Percentiles rank a stretch among this genome's conserved stretches.
Evolutionary conservation across 306 rosid genomes (phyloP).

Genomic region (Glycine soja): DNA sequence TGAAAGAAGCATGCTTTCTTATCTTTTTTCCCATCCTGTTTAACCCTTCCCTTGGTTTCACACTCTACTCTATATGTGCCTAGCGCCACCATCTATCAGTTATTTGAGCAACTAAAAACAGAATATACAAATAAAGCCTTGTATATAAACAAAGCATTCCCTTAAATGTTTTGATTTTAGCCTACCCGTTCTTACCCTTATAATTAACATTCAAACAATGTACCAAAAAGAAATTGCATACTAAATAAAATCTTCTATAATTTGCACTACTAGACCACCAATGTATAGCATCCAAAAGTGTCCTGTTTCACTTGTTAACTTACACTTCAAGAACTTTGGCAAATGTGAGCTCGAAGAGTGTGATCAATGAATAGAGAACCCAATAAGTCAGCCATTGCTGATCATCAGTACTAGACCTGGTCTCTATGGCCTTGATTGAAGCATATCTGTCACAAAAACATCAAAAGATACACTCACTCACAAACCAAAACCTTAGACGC

Average conservation of each 20-base stretch:
- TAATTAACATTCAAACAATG: background rate
- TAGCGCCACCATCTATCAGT: background rate
- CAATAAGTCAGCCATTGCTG: constrained; percentile 98
- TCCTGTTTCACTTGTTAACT: constrained; percentile 4
- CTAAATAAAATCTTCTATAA: background rate
- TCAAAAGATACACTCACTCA: background rate
- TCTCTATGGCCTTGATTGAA: constrained; percentile 90
- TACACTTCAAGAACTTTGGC: constrained; percentile 84
- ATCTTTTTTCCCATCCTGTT: no score
- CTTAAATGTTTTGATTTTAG: background rate
- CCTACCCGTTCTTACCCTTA: background rate
- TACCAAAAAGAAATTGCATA: background rate
- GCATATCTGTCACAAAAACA: constrained; percentile 63
- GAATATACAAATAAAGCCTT: background rate
- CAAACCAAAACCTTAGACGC: constrained; percentile 13
- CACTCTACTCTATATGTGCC: background rate
- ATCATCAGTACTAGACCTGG: constrained; percentile 72
- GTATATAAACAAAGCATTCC: background rate
- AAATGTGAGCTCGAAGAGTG: constrained; percentile 93
- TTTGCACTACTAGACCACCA: background rate
- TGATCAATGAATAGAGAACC: constrained; percentile 87
- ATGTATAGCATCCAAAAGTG: background rate
- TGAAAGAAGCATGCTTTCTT: background rate
- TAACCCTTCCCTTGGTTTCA: background rate
- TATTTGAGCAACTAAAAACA: background rate